phyloP scores from a whole-genome alignment of 2,329 filamentous ascomycete genomes.

The Penicillium thymicola region DNA sequence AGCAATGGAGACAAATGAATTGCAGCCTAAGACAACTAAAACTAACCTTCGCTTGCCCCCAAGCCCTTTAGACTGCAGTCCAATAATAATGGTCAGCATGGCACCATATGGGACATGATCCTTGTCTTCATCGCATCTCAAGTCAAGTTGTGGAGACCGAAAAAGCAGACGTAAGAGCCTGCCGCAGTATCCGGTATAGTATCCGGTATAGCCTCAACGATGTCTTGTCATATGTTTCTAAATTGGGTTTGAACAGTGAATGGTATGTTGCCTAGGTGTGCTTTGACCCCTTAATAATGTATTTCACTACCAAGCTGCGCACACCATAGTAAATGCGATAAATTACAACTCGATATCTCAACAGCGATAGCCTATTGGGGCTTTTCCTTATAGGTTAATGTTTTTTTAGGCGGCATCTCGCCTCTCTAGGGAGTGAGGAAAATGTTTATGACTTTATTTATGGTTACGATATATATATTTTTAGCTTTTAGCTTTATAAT shows the following conservation, averaged over 20 bases:
- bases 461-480: too few relatives aligned
- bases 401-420: too few relatives aligned
- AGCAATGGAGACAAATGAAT: not conserved
- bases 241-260: not conserved
- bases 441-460: too few relatives aligned
- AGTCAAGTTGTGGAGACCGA: conserved; percentile 18
- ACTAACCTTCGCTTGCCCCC: not conserved
- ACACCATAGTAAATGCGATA: too few relatives aligned
- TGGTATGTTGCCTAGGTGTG: not conserved
- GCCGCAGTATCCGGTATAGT: not conserved
- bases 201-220: not conserved
- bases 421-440: too few relatives aligned
- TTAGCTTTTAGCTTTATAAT: too few relatives aligned
- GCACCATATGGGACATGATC: conserved; percentile 7
- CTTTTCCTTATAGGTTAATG: too few relatives aligned
- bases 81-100: conserved; percentile 6
- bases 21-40: not conserved
- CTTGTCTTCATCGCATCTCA: conserved; percentile 12
- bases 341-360: too few relatives aligned
- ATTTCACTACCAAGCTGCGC: too few relatives aligned
- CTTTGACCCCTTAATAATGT: not conserved
- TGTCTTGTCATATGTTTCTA: not conserved
- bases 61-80: not conserved
- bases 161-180: conserved; percentile 11
- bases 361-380: too few relatives aligned